Evolutionary conservation across 2,329 filamentous ascomycete genomes (phyloP).

Genomic region (Camillea tinctor): DNA sequence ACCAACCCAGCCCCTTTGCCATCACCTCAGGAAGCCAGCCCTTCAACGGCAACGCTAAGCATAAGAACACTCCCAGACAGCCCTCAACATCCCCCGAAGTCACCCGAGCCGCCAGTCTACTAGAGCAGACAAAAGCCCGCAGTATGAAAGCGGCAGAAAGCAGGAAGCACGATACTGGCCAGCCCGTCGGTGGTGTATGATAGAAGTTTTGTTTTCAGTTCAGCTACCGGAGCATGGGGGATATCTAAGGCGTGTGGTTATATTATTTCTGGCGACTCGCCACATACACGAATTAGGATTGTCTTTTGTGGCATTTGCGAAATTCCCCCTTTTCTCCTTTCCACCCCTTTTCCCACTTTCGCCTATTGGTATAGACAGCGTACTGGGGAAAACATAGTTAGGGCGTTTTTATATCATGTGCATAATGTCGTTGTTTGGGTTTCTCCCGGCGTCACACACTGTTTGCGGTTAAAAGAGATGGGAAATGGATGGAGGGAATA

Average conservation of each 20-base stretch:
- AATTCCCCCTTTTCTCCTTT: too few relatives aligned
- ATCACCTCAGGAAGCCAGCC: constrained; percentile 34
- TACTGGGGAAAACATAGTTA: constrained; percentile 21
- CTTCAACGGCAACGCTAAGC: constrained; percentile 27
- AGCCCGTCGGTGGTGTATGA: constrained; percentile 29
- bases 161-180: constrained; percentile 30
- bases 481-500: too few relatives aligned
- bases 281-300: not conserved
- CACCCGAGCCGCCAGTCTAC: constrained; percentile 35
- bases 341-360: not conserved
- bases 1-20: constrained; percentile 36
- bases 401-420: constrained; percentile 26
- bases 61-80: constrained; percentile 25
- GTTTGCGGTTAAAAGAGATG: too few relatives aligned
- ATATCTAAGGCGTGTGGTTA: constrained; percentile 5
- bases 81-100: constrained; percentile 45
- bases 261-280: too few relatives aligned
- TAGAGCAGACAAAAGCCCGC: constrained; percentile 33
- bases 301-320: not conserved
- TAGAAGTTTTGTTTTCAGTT: constrained; percentile 5
- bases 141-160: constrained; percentile 28
- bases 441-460: not conserved
- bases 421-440: constrained; percentile 12
- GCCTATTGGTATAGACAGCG: constrained; percentile 25
- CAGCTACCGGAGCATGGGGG: not conserved